These are phyloP conservation scores for Venturia nashicola DNA, from an alignment of 2,329 filamentous ascomycete species.

Conservation along the genomic window DNA sequence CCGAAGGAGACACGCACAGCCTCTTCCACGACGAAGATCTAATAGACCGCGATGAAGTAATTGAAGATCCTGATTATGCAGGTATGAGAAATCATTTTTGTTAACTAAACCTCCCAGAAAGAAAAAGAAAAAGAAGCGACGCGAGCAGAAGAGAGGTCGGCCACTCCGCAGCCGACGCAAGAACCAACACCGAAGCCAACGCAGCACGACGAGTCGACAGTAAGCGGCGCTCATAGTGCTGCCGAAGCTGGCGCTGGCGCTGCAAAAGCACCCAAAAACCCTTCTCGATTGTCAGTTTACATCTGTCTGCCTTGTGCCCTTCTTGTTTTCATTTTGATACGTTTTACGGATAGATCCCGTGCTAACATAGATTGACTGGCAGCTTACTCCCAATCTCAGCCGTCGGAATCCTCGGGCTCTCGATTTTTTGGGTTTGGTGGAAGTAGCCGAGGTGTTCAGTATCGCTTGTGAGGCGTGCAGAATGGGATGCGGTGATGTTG, in stretches of 20 bases:
- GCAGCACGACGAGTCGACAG: conserved; percentile 1
- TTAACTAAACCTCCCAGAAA: neutral
- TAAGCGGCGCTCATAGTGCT: conserved; percentile 3
- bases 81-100: conserved; percentile 6
- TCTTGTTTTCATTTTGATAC: neutral
- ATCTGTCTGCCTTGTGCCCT: neutral
- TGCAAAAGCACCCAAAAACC: neutral
- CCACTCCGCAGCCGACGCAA: neutral
- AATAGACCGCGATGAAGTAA: conserved; percentile 8
- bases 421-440: conserved; percentile 2
- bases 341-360: neutral
- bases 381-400: conserved; percentile 2
- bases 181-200: neutral
- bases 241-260: neutral
- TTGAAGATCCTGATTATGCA: conserved; percentile 7
- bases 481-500: neutral
- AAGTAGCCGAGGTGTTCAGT: neutral
- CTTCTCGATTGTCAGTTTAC: conserved; percentile 1
- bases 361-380: neutral
- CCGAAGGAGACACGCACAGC: neutral
- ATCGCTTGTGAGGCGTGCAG: neutral
- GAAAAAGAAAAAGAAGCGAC: neutral
- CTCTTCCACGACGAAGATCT: conserved; percentile 4
- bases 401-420: neutral
- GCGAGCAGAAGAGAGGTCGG: neutral